These are phyloP conservation scores for Trichoderma koningii DNA, from an alignment of 2,329 filamentous ascomycete species.

Conservation along the genomic window DNA sequence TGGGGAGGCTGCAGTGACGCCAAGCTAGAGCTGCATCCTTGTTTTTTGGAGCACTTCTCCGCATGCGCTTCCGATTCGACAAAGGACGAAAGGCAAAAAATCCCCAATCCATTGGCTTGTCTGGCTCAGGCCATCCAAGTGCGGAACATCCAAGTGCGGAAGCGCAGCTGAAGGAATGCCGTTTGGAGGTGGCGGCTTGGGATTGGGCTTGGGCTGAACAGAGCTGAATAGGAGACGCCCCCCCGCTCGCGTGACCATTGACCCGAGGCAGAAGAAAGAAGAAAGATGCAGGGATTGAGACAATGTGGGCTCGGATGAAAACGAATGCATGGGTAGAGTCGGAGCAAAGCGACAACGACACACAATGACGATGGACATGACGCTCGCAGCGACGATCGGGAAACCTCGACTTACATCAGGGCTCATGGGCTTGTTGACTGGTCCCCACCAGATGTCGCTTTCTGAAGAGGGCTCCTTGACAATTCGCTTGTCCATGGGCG, in stretches of 20 bases:
- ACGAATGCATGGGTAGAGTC: conserved; percentile 8
- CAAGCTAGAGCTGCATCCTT: conserved; percentile 23
- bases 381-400: conserved; percentile 24
- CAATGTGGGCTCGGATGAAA: conserved; percentile 19
- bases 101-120: neutral
- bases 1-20: neutral
- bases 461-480: conserved; percentile 89
- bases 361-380: conserved; percentile 27
- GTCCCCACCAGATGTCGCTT: conserved; percentile 97
- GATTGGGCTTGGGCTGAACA: neutral
- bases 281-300: conserved; percentile 15
- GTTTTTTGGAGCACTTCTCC: conserved; percentile 14
- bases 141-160: neutral
- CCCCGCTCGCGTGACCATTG: conserved; percentile 26
- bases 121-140: neutral
- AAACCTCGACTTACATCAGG: conserved; percentile 69
- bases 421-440: conserved; percentile 98
- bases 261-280: conserved; percentile 6
- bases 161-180: neutral
- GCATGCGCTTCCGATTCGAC: conserved; percentile 25
- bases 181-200: neutral
- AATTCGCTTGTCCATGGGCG: conserved; percentile 95
- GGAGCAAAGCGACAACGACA: neutral
- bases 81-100: neutral
- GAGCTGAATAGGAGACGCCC: conserved; percentile 18